These are phyloP conservation scores for Dothistroma septosporum DNA, from an alignment of 2,329 filamentous ascomycete genomes.

Conservation along the genomic window DNA sequence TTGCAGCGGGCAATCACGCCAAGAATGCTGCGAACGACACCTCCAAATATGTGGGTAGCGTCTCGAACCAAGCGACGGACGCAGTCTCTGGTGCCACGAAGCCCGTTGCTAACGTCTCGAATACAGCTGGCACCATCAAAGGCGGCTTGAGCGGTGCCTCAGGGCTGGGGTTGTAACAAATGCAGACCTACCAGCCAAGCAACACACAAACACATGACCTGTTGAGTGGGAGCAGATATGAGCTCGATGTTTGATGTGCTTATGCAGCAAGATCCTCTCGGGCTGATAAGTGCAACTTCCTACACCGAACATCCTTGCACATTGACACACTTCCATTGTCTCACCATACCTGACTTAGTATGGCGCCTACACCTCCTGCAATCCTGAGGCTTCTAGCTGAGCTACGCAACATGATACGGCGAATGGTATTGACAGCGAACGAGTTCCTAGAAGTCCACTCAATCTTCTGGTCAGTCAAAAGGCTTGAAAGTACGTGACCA, in stretches of 20 bases:
- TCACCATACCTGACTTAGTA: background rate
- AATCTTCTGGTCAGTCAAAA: background rate
- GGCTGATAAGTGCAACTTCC: background rate
- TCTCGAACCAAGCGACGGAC: conserved; percentile 21
- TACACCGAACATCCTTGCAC: background rate
- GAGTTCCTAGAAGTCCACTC: background rate
- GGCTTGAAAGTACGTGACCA: background rate
- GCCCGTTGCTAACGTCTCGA: background rate
- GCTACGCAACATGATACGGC: background rate
- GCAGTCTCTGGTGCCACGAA: background rate
- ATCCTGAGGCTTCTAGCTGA: background rate
- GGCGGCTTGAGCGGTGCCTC: conserved; percentile 1
- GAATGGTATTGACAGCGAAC: background rate
- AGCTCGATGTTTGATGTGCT: too few species aligned
- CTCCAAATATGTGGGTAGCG: conserved; percentile 21
- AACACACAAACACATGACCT: background rate
- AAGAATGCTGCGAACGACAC: conserved; percentile 6
- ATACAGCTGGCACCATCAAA: conserved; percentile 1
- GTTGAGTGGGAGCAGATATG: too few species aligned
- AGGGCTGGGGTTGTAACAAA: background rate
- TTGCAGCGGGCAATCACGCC: background rate
- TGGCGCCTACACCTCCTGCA: background rate
- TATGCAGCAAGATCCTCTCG: background rate
- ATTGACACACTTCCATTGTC: background rate
- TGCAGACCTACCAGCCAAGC: background rate